Conservation (phyloP, 768 basidiomycete genomes). For the Leucosporidium creatinivorum region DNA sequence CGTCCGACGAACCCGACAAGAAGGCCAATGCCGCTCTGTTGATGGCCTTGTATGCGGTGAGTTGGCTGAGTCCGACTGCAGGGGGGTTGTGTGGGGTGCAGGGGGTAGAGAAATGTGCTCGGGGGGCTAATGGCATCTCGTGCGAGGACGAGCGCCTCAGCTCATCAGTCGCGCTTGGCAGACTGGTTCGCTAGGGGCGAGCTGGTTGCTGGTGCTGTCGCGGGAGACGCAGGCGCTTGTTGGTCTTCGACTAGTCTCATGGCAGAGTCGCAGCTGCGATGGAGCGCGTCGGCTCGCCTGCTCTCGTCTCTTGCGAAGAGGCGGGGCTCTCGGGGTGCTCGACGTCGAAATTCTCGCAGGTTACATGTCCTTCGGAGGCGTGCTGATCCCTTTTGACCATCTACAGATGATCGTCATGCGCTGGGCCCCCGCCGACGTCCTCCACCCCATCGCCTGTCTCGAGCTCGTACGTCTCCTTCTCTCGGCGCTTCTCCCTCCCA, state of each 20-base stretch:
- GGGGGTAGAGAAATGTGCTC: too few species aligned
- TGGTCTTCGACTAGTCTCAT: too few species aligned
- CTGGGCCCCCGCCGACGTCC: conserved; percentile 86
- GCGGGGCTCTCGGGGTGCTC: neutral
- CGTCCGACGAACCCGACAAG: conserved; percentile 70
- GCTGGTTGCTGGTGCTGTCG: neutral
- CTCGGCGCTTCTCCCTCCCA: neutral
- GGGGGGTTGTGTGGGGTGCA: too few species aligned
- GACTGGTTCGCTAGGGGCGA: neutral
- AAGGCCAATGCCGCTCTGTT: conserved; percentile 94
- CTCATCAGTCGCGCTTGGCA: too few species aligned
- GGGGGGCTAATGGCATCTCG: too few species aligned
- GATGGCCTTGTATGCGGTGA: conserved; percentile 83
- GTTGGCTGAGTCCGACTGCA: conserved; percentile 39
- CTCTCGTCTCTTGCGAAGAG: too few species aligned
- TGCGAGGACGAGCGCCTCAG: too few species aligned
- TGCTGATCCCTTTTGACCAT: conserved; percentile 29
- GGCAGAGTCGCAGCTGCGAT: too few species aligned
- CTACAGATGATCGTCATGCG: conserved; percentile 83
- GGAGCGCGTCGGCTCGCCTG: too few species aligned
- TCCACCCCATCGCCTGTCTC: conserved; percentile 71
- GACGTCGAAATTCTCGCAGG: too few species aligned
- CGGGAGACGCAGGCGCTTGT: too few species aligned
- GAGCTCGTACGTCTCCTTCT: conserved; percentile 26
- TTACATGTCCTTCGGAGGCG: too few species aligned